phyloP scores from a whole-genome alignment of 164 flowering plant genomes.

The Vitis cinerea region DNA sequence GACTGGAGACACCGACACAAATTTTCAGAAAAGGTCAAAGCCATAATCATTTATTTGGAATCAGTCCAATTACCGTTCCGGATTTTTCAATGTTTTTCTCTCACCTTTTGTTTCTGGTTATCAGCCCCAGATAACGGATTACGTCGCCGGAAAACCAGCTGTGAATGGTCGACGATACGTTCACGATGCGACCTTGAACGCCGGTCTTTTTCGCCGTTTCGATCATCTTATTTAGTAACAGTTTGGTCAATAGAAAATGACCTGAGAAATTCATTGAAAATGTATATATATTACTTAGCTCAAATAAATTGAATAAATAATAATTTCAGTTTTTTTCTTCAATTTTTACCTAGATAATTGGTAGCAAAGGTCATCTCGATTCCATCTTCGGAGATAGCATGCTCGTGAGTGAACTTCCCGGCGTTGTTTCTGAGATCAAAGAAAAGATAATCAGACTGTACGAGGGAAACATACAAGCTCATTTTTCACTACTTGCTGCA shows the following conservation, averaged over 20 bases:
- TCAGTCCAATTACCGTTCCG: not conserved
- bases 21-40: conserved; percentile 17
- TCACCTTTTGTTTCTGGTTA: conserved; percentile 59
- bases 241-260: conserved; percentile 84
- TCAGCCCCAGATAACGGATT: conserved; percentile 53
- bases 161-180: conserved; percentile 82
- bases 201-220: conserved; percentile 67
- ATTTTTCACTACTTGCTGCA: no score
- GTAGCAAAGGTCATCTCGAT: conserved; percentile 98
- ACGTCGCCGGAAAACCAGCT: conserved; percentile 84
- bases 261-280: conserved; percentile 37
- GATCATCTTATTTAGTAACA: conserved; percentile 68
- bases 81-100: not conserved
- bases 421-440: conserved; percentile 76
- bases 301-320: no score
- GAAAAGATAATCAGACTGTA: not conserved
- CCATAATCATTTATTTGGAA: not conserved
- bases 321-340: no score
- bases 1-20: conserved; percentile 32
- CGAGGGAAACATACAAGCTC: not conserved
- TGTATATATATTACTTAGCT: no score
- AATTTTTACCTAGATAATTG: conserved; percentile 67
- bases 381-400: conserved; percentile 82
- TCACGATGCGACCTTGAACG: conserved; percentile 86
- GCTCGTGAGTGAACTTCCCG: conserved; percentile 74